These are phyloP conservation scores for Mallotus repandus DNA, from an alignment of 441 rosid genomes.

Conservation along the genomic window DNA sequence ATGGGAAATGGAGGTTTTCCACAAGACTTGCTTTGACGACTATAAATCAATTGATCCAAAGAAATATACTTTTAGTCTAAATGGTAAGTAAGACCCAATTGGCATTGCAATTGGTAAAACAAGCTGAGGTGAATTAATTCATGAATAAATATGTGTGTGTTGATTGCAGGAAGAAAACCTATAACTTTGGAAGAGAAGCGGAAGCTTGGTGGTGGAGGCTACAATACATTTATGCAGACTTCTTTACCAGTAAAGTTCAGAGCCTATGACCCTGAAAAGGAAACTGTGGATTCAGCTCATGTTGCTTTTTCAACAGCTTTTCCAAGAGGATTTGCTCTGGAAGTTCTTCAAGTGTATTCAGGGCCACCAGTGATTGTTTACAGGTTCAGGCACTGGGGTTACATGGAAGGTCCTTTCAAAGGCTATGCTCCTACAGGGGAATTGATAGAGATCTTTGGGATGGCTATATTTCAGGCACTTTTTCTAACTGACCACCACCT, in stretches of 20 bases:
- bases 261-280: slow-evolving; percentile 45
- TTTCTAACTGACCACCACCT: no score
- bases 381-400: slow-evolving; percentile 82
- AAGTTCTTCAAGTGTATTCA: slow-evolving; percentile 53
- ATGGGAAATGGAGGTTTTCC: slow-evolving; percentile 68
- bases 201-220: slow-evolving; percentile 58
- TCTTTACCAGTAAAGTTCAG: slow-evolving; percentile 48
- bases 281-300: slow-evolving; percentile 51
- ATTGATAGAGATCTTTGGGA: slow-evolving; percentile 44
- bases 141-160: background rate
- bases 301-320: slow-evolving; percentile 50
- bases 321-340: slow-evolving; percentile 62
- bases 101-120: background rate
- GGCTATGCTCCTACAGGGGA: slow-evolving; percentile 60
- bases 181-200: slow-evolving; percentile 37
- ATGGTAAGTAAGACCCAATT: slow-evolving; percentile 35
- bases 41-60: slow-evolving; percentile 37
- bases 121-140: background rate
- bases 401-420: slow-evolving; percentile 74
- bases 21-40: slow-evolving; percentile 43
- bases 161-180: slow-evolving; percentile 42
- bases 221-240: slow-evolving; percentile 54
- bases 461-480: slow-evolving; percentile 39
- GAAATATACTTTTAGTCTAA: slow-evolving; percentile 40
- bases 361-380: slow-evolving; percentile 56